Base-by-base conservation (phyloP, 2,329 filamentous ascomycete genomes). In the Huntiella decipiens region DNA sequence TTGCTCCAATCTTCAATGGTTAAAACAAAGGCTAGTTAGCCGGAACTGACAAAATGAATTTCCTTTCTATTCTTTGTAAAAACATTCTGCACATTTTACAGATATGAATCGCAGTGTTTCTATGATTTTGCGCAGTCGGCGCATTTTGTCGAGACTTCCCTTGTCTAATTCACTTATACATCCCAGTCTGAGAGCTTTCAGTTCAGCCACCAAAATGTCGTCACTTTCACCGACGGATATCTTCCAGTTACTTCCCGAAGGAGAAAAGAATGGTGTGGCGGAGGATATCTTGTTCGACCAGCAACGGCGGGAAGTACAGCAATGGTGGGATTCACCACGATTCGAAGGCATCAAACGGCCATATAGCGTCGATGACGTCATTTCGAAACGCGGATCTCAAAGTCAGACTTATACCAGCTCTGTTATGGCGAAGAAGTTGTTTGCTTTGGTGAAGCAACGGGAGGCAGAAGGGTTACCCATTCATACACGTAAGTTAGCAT, bases 391-490 rank as follows among this genome's bases (percentile, higher is more conserved):
- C 51, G 91, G 91, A 7, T 79, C 85, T 5, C 72, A 95, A 53
- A 77, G 84, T 56, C 83, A 94, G 58, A 75, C 73, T 43, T 96
- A 95, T 54, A 83, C 91, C 1, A 94, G 86, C 64, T 95, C 86
- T 11, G 65, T 93, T 51, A 95, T 94, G 83, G 91, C 88, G 1
- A 73, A 84, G 57, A 96, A 98, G 65, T 72, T 98, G 4, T 98
- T 94, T 65, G 80, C 92, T 59, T 63, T 96, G 54, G 68, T 98
- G 46, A 79, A 81, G 52, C 79, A 92, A 63, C 73, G 82, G 52
- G 73, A 76, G 39, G 73, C 79, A 35, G 75, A 80, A 55, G 85
- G 85, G 51, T 73, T 93, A 60, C 91, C 91, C 15, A 82, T 96
- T 50, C 88, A 96, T 61, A 96, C 91, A 12, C 87, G 83, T 88